Evolutionary conservation across 116 monocot species (phyloP).

Genomic region (Papilionanthe hybrid): DNA sequence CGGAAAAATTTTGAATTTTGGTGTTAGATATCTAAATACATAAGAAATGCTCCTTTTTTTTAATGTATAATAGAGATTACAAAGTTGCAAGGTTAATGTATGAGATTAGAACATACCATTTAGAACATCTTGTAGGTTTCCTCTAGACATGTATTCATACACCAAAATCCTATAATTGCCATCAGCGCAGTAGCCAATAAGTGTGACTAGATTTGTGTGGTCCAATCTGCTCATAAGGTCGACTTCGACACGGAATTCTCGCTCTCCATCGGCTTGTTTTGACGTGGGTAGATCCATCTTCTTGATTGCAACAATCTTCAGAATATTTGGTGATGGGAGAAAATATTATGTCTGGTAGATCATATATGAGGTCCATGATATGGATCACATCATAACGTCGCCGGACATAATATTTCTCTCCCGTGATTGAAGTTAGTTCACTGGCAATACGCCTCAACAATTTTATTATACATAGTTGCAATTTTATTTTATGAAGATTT

Average conservation of each 20-base stretch:
- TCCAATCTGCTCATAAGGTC: constrained; percentile 82
- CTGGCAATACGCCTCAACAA: not conserved
- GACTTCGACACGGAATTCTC: constrained; percentile 81
- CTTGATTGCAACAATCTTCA: constrained; percentile 85
- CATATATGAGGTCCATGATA: too few relatives aligned
- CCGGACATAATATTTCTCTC: too few relatives aligned
- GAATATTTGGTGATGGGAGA: not conserved
- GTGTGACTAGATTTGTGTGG: constrained; percentile 76
- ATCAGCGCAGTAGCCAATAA: constrained; percentile 88
- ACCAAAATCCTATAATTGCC: constrained; percentile 77
- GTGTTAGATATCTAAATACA: too few relatives aligned
- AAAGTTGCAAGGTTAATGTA: not conserved
- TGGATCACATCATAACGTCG: too few relatives aligned
- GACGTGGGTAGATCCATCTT: constrained; percentile 67
- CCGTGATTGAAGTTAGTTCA: not conserved
- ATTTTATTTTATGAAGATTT: too few relatives aligned
- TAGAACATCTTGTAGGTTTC: constrained; percentile 67
- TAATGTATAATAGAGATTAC: too few relatives aligned
- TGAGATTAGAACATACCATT: constrained; percentile 40
- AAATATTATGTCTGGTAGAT: too few relatives aligned
- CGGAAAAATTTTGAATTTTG: too few relatives aligned
- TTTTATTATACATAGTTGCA: not conserved
- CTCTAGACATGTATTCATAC: constrained; percentile 78
- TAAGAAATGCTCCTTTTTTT: too few relatives aligned
- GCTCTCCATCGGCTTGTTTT: constrained; percentile 70